These are phyloP conservation scores for Suillus plorans DNA, from an alignment of 768 basidiomycete species.

Conservation along the genomic window DNA sequence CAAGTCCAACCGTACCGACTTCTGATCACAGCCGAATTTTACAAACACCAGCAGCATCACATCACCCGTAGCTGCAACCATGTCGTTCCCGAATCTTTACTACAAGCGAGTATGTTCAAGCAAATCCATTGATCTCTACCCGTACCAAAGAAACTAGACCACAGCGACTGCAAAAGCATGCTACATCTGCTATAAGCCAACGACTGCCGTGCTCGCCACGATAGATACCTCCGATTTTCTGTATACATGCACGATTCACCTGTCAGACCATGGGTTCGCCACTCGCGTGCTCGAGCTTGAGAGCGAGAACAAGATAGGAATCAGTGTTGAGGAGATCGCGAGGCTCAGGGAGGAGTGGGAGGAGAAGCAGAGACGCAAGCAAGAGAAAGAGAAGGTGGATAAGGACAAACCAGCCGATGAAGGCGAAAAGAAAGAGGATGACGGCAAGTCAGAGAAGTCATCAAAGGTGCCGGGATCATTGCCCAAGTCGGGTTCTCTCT, in stretches of 20 bases:
- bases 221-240: constrained; percentile 81
- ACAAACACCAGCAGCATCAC: not conserved
- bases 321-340: constrained; percentile 69
- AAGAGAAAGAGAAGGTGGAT: constrained; percentile 39
- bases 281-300: constrained; percentile 44
- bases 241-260: constrained; percentile 81
- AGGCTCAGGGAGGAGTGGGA: constrained; percentile 82
- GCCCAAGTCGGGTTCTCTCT: constrained; percentile 27
- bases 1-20: not conserved
- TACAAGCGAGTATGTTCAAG: constrained; percentile 74
- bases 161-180: constrained; percentile 78
- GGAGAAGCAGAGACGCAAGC: constrained; percentile 63
- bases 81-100: constrained; percentile 84
- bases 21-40: not conserved
- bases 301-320: constrained; percentile 33
- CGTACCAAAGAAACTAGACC: constrained; percentile 44
- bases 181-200: constrained; percentile 77
- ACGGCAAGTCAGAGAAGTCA: constrained; percentile 27
- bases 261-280: constrained; percentile 78
- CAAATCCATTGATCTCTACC: constrained; percentile 5
- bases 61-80: constrained; percentile 20
- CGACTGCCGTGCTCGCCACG: constrained; percentile 83
- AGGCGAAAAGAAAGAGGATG: constrained; percentile 36
- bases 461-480: constrained; percentile 23
- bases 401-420: constrained; percentile 31